Conservation (phyloP, 345 rosid genomes). For the Murraya paniculata region DNA sequence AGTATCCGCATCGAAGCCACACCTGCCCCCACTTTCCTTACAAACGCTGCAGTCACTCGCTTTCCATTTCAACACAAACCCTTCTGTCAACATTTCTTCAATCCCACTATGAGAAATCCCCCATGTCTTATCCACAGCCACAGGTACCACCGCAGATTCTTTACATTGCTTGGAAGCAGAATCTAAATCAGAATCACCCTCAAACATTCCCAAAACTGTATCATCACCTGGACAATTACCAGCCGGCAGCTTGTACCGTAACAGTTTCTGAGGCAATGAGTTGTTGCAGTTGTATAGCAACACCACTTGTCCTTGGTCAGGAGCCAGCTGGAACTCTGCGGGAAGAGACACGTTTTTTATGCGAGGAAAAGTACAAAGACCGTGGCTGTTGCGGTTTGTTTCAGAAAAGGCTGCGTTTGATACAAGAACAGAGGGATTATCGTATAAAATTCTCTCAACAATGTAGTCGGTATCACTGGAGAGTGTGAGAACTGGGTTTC, state of each 20-base stretch:
- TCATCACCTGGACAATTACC: not conserved
- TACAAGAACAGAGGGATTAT: conserved; percentile 33
- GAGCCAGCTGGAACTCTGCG: not conserved
- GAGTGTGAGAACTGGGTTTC: conserved; percentile 28
- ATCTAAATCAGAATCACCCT: conserved; percentile 19
- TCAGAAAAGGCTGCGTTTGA: conserved; percentile 24
- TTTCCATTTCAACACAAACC: conserved; percentile 44
- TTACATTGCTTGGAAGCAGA: conserved; percentile 24
- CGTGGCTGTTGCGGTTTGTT: not conserved
- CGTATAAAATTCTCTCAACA: conserved; percentile 30
- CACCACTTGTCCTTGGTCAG: not conserved
- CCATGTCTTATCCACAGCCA: not conserved
- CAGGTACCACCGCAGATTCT: conserved; percentile 22
- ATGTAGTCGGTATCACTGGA: conserved; percentile 9
- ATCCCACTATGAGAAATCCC: not conserved
- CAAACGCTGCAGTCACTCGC: conserved; percentile 46
- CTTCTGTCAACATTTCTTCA: conserved; percentile 15
- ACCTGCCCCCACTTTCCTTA: conserved; percentile 39
- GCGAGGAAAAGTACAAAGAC: conserved; percentile 9
- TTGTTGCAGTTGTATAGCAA: conserved; percentile 31
- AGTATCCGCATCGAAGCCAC: conserved; percentile 30
- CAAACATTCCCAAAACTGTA: conserved; percentile 17
- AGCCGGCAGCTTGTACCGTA: not conserved
- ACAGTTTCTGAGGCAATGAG: not conserved
- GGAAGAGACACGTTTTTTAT: conserved; percentile 32